Evolutionary conservation across 192 early-diverging fungal species (phyloP).

Genomic region (Mortierella alpina): DNA sequence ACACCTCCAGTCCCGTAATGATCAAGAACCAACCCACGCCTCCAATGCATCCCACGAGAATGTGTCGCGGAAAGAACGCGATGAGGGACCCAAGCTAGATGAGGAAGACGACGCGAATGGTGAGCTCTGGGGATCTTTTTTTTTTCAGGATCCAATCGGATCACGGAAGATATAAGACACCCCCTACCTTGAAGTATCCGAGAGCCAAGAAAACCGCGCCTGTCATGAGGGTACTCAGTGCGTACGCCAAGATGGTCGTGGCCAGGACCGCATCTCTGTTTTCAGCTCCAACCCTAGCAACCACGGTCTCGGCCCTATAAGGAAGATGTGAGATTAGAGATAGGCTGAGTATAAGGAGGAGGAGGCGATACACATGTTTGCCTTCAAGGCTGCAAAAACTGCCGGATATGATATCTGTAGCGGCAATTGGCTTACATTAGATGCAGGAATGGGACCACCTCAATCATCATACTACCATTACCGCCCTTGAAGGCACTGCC

Average conservation of each 20-base stretch:
- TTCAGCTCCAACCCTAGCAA: slow-evolving; percentile 65
- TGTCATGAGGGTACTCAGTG: slow-evolving; percentile 88
- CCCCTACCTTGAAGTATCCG: slow-evolving; percentile 80
- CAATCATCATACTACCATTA: slow-evolving; percentile 90
- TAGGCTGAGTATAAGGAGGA: not conserved
- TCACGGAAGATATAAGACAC: not conserved
- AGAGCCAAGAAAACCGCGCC: slow-evolving; percentile 88
- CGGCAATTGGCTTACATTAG: slow-evolving; percentile 64
- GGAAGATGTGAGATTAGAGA: slow-evolving; percentile 1
- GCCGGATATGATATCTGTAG: not conserved
- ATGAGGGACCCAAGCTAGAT: slow-evolving; percentile 76
- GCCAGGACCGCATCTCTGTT: slow-evolving; percentile 80
- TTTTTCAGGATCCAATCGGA: no score
- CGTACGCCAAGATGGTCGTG: slow-evolving; percentile 91
- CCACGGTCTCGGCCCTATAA: slow-evolving; percentile 71
- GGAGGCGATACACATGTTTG: slow-evolving; percentile 45
- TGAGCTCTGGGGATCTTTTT: no score
- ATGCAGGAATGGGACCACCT: slow-evolving; percentile 92
- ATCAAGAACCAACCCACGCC: slow-evolving; percentile 96
- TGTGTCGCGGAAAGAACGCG: slow-evolving; percentile 90
- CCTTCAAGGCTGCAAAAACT: slow-evolving; percentile 13
- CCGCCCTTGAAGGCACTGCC: slow-evolving; percentile 91
- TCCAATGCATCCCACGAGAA: slow-evolving; percentile 95
- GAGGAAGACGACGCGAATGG: not conserved
- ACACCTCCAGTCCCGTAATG: slow-evolving; percentile 91